Conservation (phyloP, 1,139 yeast genomes). For the Candida sanyaensis region DNA sequence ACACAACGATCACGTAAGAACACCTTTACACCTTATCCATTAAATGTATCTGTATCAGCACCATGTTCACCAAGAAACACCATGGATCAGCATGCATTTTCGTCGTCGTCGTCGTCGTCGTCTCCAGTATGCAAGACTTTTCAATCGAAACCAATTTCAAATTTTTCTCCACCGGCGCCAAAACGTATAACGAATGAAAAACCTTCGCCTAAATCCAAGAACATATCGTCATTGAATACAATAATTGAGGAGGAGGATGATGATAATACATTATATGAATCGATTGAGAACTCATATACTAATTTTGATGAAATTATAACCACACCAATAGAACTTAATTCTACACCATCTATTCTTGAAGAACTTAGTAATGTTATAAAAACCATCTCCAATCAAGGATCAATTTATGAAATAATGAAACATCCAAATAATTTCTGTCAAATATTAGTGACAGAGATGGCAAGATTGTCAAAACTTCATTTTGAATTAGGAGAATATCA, state of each 20-base stretch:
- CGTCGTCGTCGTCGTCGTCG: background rate
- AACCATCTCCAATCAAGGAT: conserved; percentile 10
- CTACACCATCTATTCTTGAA: background rate
- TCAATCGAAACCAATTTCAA: background rate
- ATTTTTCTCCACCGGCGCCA: conserved; percentile 1
- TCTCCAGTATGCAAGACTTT: background rate
- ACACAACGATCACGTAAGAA: conserved; percentile 8
- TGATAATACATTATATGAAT: conserved; percentile 9
- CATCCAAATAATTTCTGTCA: conserved; percentile 15
- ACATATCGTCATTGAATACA: conserved; percentile 10
- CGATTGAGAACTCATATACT: conserved; percentile 7
- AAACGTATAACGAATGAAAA: conserved; percentile 2
- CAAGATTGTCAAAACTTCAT: conserved; percentile 10
- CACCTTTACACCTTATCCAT: conserved; percentile 15
- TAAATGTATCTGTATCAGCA: conserved; percentile 9
- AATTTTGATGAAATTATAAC: conserved; percentile 7
- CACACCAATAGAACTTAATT: background rate
- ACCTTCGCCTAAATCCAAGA: conserved; percentile 4
- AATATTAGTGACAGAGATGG: conserved; percentile 13
- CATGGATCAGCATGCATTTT: background rate
- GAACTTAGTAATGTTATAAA: conserved; percentile 6
- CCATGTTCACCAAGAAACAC: conserved; percentile 4
- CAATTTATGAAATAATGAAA: conserved; percentile 15
- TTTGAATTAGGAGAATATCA: conserved; percentile 11
- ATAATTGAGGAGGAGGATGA: conserved; percentile 14